A percentile compares a stretch with the other conserved stretches of the same genome.
Evolutionary conservation across 768 basidiomycete species (phyloP).

Genomic region (Sporobolomyces pararoseus): DNA sequence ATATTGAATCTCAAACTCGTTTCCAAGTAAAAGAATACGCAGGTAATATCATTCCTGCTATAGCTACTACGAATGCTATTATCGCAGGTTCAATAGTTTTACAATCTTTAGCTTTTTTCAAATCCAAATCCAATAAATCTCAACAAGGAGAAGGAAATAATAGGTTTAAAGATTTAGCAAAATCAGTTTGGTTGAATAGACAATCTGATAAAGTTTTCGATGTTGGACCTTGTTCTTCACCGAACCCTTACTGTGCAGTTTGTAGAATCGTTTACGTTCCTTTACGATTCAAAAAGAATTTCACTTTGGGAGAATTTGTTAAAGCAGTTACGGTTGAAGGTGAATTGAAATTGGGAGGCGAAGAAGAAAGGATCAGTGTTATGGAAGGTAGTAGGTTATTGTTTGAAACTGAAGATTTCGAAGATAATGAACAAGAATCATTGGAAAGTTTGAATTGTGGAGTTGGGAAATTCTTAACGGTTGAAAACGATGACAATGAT

Average conservation of each 20-base stretch:
- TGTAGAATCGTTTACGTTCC: constrained; percentile 79
- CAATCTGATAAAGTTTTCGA: constrained; percentile 75
- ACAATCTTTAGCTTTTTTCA: constrained; percentile 83
- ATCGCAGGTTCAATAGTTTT: constrained; percentile 91
- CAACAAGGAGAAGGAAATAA: no score
- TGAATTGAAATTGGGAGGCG: neutral
- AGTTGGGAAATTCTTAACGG: constrained; percentile 78
- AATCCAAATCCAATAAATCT: constrained; percentile 61
- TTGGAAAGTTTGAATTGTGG: constrained; percentile 74
- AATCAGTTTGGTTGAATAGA: constrained; percentile 63
- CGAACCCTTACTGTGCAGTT: constrained; percentile 74
- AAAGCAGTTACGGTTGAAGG: constrained; percentile 48
- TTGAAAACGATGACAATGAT: constrained; percentile 77
- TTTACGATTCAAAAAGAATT: constrained; percentile 58
- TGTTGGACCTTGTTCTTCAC: constrained; percentile 61
- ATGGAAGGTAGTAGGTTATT: constrained; percentile 82
- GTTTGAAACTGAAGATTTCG: constrained; percentile 91
- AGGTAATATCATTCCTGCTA: constrained; percentile 98
- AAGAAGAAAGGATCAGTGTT: constrained; percentile 62
- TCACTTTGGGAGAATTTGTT: constrained; percentile 70
- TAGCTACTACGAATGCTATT: constrained; percentile 97
- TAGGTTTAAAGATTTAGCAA: no score
- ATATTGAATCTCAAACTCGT: constrained; percentile 79
- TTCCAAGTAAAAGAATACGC: constrained; percentile 99
- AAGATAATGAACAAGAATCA: constrained; percentile 77